These are phyloP conservation scores for Fragilariopsis cylindrus DNA, from an alignment of 108 stramenopile species.

Conservation along the genomic window DNA sequence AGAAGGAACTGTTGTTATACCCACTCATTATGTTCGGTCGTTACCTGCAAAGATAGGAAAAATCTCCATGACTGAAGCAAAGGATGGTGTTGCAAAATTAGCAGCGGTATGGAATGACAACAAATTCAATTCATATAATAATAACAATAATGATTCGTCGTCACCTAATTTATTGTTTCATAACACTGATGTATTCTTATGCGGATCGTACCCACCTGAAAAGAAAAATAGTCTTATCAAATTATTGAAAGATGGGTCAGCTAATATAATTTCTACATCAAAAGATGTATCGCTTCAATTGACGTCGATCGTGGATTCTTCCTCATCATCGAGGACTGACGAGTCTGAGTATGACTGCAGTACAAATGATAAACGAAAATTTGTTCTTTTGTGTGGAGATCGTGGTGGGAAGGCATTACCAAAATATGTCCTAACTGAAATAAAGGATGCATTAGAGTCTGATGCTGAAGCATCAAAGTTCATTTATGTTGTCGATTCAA, in stretches of 20 bases:
- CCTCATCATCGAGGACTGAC: neutral
- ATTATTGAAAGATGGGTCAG: neutral
- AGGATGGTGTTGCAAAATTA: neutral
- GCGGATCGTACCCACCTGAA: neutral
- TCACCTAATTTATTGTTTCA: neutral
- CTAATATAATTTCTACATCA: neutral
- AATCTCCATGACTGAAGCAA: neutral
- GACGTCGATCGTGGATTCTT: neutral
- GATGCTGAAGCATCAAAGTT: neutral
- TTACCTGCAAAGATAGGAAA: neutral
- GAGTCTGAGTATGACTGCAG: neutral
- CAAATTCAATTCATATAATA: neutral
- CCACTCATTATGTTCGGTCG: neutral
- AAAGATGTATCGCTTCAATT: neutral
- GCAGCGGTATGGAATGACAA: neutral
- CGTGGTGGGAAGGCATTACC: neutral
- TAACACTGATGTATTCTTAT: neutral
- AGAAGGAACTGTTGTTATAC: neutral
- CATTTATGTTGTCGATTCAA: constrained; percentile 3
- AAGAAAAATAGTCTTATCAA: neutral
- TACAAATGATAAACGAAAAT: neutral
- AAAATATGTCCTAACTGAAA: neutral
- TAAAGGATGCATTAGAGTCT: neutral
- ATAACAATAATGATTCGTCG: neutral
- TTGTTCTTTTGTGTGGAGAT: constrained; percentile 7